A percentile compares a stretch with the other conserved stretches of the same genome.
These are phyloP conservation scores for Rhizophagus prolifer DNA, from an alignment of 192 early-diverging fungal genomes.

Conservation along the genomic window DNA sequence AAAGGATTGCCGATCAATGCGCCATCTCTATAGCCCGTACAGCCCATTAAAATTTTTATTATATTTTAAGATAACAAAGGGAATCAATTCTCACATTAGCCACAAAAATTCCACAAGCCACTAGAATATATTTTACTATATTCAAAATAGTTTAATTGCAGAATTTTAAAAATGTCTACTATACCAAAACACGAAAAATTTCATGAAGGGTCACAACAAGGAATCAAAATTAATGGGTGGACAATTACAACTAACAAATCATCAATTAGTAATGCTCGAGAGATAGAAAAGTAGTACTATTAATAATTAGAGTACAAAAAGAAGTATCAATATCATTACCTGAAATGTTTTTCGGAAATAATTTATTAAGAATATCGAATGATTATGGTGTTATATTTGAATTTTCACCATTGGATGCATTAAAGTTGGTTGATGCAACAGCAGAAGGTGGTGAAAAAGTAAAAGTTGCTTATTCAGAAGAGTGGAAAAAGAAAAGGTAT, in stretches of 20 bases:
- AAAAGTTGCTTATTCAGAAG: slow-evolving; percentile 81
- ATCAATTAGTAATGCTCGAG: slow-evolving; percentile 54
- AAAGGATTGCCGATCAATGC: no score
- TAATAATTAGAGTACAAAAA: slow-evolving; percentile 42
- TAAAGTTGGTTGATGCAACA: slow-evolving; percentile 69
- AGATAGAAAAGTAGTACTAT: slow-evolving; percentile 52
- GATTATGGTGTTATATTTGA: slow-evolving; percentile 51
- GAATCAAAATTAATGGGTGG: slow-evolving; percentile 53
- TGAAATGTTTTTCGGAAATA: slow-evolving; percentile 97
- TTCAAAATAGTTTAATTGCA: no score
- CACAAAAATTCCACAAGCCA: no score
- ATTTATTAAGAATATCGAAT: slow-evolving; percentile 65
- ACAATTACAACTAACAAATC: slow-evolving; percentile 48
- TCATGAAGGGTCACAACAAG: slow-evolving; percentile 41
- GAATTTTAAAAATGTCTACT: not conserved
- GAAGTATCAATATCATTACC: slow-evolving; percentile 75
- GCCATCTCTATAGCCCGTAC: no score
- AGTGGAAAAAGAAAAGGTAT: slow-evolving; percentile 83
- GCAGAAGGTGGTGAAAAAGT: slow-evolving; percentile 67
- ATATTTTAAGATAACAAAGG: no score
- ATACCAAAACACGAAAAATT: slow-evolving; percentile 32
- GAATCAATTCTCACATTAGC: no score
- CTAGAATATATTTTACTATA: no score
- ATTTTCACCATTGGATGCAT: slow-evolving; percentile 73
- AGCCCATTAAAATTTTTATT: no score